Conservation (phyloP, 2,329 filamentous ascomycete genomes). For the Coniochaeta ligniaria region DNA sequence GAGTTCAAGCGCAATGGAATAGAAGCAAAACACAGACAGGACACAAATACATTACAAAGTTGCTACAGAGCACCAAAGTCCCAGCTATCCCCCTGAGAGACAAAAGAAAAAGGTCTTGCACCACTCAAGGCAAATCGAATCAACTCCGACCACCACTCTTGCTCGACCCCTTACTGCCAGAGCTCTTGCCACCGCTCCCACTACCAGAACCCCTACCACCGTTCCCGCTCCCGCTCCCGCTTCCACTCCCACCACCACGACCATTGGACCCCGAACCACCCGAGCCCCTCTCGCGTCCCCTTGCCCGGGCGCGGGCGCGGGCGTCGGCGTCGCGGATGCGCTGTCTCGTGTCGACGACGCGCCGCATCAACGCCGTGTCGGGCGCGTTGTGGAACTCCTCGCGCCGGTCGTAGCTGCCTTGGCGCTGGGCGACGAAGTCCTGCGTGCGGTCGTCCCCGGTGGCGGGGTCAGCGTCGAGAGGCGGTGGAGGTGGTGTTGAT, state of each 20-base stretch:
- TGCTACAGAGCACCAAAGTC: not conserved
- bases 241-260: not conserved
- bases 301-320: not conserved
- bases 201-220: not conserved
- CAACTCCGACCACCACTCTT: not conserved
- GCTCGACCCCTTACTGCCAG: not conserved
- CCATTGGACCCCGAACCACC: not conserved
- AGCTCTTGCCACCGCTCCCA: not conserved
- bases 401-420: not conserved
- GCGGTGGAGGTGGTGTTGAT: not conserved
- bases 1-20: not conserved
- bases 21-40: not conserved
- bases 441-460: not conserved
- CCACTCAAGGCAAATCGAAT: not conserved
- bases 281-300: not conserved
- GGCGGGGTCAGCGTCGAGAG: not conserved
- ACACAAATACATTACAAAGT: not conserved
- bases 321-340: not conserved
- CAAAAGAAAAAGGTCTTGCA: not conserved
- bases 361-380: not conserved
- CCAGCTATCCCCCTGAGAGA: not conserved
- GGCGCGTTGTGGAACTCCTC: not conserved
- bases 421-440: not conserved
- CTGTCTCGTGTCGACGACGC: not conserved
- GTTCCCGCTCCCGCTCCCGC: not conserved